A percentile compares a stretch with the other conserved stretches of the same genome.
Evolutionary conservation across 1,284 basidiomycete species (phyloP).

Genomic region (Boletus smithii): DNA sequence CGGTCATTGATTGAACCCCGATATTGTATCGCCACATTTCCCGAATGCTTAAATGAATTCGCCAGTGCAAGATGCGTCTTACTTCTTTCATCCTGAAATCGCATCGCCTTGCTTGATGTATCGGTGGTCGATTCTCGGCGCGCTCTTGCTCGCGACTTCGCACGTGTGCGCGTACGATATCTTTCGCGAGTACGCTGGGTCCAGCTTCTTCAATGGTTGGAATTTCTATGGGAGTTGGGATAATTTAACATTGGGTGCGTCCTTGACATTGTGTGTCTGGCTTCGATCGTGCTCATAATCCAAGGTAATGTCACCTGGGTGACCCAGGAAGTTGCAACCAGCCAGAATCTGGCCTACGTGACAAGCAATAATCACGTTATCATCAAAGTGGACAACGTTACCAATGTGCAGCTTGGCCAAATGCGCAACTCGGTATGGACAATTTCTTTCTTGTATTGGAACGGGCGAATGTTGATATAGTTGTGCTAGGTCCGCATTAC

Average conservation of each 20-base stretch:
- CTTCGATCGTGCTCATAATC: slow-evolving; percentile 15
- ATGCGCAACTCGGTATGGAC: slow-evolving; percentile 51
- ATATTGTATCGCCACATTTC: slow-evolving; percentile 4
- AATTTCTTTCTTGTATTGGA: background rate
- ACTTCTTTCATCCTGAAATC: background rate
- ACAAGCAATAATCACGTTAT: slow-evolving; percentile 52
- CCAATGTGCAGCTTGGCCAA: slow-evolving; percentile 48
- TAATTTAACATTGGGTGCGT: slow-evolving; percentile 48
- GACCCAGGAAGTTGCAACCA: slow-evolving; percentile 42
- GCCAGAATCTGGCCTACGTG: slow-evolving; percentile 52
- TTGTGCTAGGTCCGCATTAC: slow-evolving; percentile 47
- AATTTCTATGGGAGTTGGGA: slow-evolving; percentile 53
- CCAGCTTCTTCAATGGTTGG: slow-evolving; percentile 51
- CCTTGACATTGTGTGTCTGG: slow-evolving; percentile 2
- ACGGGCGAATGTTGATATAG: background rate
- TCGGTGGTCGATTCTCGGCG: background rate
- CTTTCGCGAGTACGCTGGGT: slow-evolving; percentile 41
- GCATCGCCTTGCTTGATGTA: slow-evolving; percentile 13
- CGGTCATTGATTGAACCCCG: background rate
- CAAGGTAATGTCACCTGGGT: slow-evolving; percentile 53
- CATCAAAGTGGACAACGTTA: slow-evolving; percentile 57
- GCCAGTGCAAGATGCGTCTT: background rate
- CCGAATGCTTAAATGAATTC: slow-evolving; percentile 13
- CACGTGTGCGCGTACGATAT: slow-evolving; percentile 28
- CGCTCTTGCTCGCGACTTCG: slow-evolving; percentile 6